Conservation (phyloP, 176 grass and related monocot genomes). For the Canna indica region DNA sequence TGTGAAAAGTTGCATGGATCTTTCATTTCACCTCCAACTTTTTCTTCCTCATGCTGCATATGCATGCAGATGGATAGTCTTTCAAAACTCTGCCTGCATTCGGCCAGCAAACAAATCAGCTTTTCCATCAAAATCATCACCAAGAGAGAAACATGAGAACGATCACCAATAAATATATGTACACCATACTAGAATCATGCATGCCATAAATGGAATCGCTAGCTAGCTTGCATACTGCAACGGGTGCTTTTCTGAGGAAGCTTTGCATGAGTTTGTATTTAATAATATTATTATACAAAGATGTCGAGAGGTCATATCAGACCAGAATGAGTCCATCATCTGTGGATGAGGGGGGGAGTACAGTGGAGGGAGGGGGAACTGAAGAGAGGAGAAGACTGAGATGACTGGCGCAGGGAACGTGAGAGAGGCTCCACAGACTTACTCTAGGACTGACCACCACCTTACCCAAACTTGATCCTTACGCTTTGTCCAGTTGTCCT, state of each 20-base stretch:
- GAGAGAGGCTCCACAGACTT: neutral
- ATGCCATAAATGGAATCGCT: neutral
- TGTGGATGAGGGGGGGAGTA: neutral
- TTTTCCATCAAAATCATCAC: neutral
- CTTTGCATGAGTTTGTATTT: too few relatives aligned
- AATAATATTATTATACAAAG: too few relatives aligned
- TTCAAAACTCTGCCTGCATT: neutral
- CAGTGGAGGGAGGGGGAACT: neutral
- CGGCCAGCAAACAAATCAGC: neutral
- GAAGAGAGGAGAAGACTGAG: neutral
- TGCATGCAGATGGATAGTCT: neutral
- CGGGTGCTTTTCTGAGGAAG: too few relatives aligned
- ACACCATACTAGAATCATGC: too few relatives aligned
- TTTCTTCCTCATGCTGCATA: neutral
- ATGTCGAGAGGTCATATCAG: neutral
- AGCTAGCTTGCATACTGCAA: too few relatives aligned
- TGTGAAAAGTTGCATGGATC: neutral
- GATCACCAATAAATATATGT: too few relatives aligned
- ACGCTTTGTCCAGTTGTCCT: conserved; percentile 7
- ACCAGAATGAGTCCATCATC: conserved; percentile 1
- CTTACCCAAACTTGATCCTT: conserved; percentile 4
- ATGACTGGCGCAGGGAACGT: neutral
- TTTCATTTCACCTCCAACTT: neutral
- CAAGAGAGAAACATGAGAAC: too few relatives aligned
- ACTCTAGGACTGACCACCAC: neutral